Evolutionary conservation across 257 asterid species (phyloP).

Genomic region (Apocynum venetum): DNA sequence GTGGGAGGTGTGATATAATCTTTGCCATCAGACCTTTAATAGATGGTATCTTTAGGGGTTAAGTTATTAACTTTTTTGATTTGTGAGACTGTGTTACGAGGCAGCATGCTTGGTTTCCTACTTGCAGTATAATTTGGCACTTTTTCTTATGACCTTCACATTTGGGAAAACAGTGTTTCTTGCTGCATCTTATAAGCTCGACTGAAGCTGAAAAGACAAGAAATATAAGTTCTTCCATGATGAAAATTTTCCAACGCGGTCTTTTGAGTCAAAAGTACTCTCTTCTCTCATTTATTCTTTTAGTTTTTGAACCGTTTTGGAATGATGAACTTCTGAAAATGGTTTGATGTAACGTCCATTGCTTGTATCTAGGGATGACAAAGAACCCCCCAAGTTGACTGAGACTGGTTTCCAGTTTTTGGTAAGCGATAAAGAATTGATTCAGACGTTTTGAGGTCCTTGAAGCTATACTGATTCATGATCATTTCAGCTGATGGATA

Average conservation of each 20-base stretch:
- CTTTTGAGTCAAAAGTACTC: slow-evolving; percentile 88
- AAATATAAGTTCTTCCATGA: slow-evolving; percentile 87
- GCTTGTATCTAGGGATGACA: slow-evolving; percentile 72
- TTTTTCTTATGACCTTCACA: slow-evolving; percentile 40
- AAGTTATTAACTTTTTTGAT: not conserved
- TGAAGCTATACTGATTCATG: slow-evolving; percentile 32
- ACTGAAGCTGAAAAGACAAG: slow-evolving; percentile 74
- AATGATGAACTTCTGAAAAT: slow-evolving; percentile 14
- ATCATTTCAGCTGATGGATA: slow-evolving; percentile 84
- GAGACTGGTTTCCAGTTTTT: slow-evolving; percentile 96
- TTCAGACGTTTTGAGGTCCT: slow-evolving; percentile 19
- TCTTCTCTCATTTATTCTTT: slow-evolving; percentile 15
- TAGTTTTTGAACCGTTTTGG: slow-evolving; percentile 6
- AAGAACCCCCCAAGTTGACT: slow-evolving; percentile 78
- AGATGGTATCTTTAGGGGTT: slow-evolving; percentile 18
- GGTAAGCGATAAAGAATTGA: slow-evolving; percentile 47
- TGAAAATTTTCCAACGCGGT: slow-evolving; percentile 94
- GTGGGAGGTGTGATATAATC: slow-evolving; percentile 78
- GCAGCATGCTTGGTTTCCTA: slow-evolving; percentile 19
- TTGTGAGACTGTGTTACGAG: slow-evolving; percentile 17
- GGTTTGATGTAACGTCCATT: slow-evolving; percentile 20
- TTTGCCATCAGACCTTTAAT: slow-evolving; percentile 12
- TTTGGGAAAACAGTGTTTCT: slow-evolving; percentile 67
- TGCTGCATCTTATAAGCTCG: slow-evolving; percentile 95
- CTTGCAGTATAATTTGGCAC: slow-evolving; percentile 34